Conservation (phyloP, 257 asterid genomes). For the Jasminum sambac region DNA sequence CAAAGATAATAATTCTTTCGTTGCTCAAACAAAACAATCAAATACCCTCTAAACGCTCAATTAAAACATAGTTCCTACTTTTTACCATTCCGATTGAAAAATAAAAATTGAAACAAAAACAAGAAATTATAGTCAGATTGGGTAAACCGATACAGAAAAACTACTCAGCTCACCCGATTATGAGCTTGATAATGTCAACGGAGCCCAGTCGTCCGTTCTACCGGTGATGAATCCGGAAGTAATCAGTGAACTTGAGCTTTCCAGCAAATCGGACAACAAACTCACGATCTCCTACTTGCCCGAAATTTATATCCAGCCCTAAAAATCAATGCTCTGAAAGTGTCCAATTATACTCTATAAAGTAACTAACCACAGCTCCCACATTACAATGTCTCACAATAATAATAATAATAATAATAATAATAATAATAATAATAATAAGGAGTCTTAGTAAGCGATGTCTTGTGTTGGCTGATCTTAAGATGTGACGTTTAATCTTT, state of each 20-base stretch:
- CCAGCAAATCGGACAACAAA: conserved; percentile 23
- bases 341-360: neutral
- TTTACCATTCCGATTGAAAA: neutral
- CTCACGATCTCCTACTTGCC: conserved; percentile 7
- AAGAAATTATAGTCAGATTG: neutral
- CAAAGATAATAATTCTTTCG: neutral
- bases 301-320: neutral
- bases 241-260: conserved; percentile 27
- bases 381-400: too few relatives aligned
- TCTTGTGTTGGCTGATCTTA: too few relatives aligned
- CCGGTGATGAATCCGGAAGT: conserved; percentile 18
- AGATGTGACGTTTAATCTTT: too few relatives aligned
- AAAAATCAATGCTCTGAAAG: conserved; percentile 9
- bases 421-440: too few relatives aligned
- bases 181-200: conserved; percentile 9
- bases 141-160: neutral
- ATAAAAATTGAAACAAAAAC: neutral
- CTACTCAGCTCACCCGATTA: conserved; percentile 32
- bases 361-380: conserved; percentile 15
- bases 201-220: conserved; percentile 12
- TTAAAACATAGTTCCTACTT: neutral
- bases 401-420: too few relatives aligned
- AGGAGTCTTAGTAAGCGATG: too few relatives aligned
- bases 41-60: neutral
- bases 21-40: neutral